Evolutionary conservation across 2,329 filamentous ascomycete genomes (phyloP).

Genomic region (Xylariaceae sp.): DNA sequence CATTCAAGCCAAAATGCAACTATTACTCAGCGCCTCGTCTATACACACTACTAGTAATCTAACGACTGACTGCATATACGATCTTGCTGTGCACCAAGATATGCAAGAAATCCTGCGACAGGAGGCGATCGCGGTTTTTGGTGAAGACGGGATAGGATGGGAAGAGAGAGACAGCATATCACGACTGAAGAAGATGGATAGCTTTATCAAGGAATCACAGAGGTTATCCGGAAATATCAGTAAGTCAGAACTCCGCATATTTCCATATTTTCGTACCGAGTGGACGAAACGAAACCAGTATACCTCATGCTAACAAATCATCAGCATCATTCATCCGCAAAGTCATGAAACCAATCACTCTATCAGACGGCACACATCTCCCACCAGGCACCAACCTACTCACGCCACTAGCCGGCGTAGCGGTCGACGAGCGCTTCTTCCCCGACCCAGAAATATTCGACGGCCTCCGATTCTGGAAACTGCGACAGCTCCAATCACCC

Average conservation of each 20-base stretch:
- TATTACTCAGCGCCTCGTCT: slow-evolving; percentile 44
- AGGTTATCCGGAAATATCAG: slow-evolving; percentile 34
- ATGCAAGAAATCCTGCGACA: slow-evolving; percentile 47
- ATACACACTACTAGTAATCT: slow-evolving; percentile 49
- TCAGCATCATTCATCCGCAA: slow-evolving; percentile 46
- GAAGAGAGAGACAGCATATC: slow-evolving; percentile 34
- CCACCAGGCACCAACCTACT: slow-evolving; percentile 43
- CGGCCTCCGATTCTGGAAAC: slow-evolving; percentile 36
- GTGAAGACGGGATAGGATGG: slow-evolving; percentile 32
- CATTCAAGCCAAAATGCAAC: slow-evolving; percentile 38
- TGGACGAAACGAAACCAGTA: neutral
- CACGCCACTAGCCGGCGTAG: slow-evolving; percentile 35
- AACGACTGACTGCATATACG: slow-evolving; percentile 47
- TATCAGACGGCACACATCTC: slow-evolving; percentile 51
- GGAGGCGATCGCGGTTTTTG: slow-evolving; percentile 42
- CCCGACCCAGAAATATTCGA: slow-evolving; percentile 35
- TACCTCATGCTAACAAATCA: slow-evolving; percentile 1
- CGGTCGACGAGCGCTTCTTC: slow-evolving; percentile 35
- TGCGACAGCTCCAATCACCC: slow-evolving; percentile 25
- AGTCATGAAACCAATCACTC: slow-evolving; percentile 46
- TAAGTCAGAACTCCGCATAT: slow-evolving; percentile 23
- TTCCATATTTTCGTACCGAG: neutral
- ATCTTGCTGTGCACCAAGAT: slow-evolving; percentile 47
- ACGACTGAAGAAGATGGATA: slow-evolving; percentile 39
- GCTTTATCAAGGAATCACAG: slow-evolving; percentile 37